phyloP scores from a whole-genome alignment of 1,284 basidiomycete species.

The Xanthoconium separans region DNA sequence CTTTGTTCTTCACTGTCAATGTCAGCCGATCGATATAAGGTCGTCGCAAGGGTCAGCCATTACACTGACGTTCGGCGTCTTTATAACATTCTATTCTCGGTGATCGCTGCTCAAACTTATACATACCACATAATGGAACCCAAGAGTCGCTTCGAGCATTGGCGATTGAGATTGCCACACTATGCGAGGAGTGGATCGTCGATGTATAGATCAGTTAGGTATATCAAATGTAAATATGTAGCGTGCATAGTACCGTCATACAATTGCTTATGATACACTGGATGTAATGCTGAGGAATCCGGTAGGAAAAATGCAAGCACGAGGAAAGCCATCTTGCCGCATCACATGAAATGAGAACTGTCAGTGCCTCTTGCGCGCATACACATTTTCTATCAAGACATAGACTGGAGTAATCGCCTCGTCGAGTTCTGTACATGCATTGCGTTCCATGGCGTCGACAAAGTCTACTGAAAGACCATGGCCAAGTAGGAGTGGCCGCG shows the following conservation, averaged over 20 bases:
- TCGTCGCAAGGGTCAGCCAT: not conserved
- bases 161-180: not conserved
- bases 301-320: not conserved
- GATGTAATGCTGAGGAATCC: constrained; percentile 17
- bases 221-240: constrained; percentile 4
- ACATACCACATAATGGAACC: not conserved
- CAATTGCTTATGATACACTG: constrained; percentile 20
- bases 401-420: constrained; percentile 48
- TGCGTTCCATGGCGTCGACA: constrained; percentile 51
- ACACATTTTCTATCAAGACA: constrained; percentile 56
- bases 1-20: not conserved
- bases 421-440: constrained; percentile 50
- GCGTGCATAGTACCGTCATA: constrained; percentile 20
- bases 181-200: constrained; percentile 2
- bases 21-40: not conserved
- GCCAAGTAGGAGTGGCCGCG: constrained; percentile 64
- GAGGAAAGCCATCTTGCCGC: not conserved
- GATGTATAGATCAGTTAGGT: not conserved
- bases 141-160: not conserved
- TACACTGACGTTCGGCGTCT: not conserved
- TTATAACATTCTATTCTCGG: not conserved
- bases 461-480: constrained; percentile 53
- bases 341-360: constrained; percentile 1
- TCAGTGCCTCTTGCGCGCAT: constrained; percentile 51
- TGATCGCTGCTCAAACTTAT: not conserved